Evolutionary conservation across 805 yeast genomes (phyloP).

Genomic region (Torulaspora delbrueckii): DNA sequence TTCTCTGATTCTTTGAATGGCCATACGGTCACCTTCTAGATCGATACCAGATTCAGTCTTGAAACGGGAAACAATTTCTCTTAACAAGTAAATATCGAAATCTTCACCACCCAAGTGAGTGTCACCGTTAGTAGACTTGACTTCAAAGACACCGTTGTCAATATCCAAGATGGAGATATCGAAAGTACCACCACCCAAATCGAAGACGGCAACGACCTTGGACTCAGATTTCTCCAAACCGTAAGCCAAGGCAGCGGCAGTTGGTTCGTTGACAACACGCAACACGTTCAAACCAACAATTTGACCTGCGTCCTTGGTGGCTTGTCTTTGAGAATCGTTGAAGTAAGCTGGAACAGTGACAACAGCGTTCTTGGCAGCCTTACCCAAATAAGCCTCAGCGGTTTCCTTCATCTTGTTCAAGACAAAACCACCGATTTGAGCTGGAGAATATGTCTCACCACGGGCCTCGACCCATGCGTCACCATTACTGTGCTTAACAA

Average conservation of each 20-base stretch:
- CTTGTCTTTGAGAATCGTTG: constrained; percentile 79
- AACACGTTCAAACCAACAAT: constrained; percentile 86
- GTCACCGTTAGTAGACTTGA: constrained; percentile 92
- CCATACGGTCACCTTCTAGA: constrained; percentile 53
- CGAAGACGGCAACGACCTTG: constrained; percentile 91
- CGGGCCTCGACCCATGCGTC: constrained; percentile 95
- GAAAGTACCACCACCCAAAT: constrained; percentile 98
- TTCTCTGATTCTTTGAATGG: constrained; percentile 78
- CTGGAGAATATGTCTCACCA: constrained; percentile 85
- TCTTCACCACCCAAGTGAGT: constrained; percentile 89
- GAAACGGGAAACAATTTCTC: constrained; percentile 76
- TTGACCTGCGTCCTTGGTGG: constrained; percentile 95
- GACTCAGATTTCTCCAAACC: constrained; percentile 79
- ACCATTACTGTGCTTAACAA: constrained; percentile 84
- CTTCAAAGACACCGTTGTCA: constrained; percentile 97
- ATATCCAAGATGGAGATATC: constrained; percentile 95
- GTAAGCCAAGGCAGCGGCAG: constrained; percentile 91
- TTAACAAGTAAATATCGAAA: constrained; percentile 78
- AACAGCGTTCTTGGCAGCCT: constrained; percentile 82
- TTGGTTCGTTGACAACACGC: constrained; percentile 79
- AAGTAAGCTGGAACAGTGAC: constrained; percentile 87
- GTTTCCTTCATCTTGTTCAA: constrained; percentile 98
- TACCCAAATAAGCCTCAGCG: constrained; percentile 88
- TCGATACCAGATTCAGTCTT: constrained; percentile 64
- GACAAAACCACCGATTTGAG: constrained; percentile 90